Evolutionary conservation across 352 stramenopile species (phyloP).

Genomic region (Pythium brachiatum): DNA sequence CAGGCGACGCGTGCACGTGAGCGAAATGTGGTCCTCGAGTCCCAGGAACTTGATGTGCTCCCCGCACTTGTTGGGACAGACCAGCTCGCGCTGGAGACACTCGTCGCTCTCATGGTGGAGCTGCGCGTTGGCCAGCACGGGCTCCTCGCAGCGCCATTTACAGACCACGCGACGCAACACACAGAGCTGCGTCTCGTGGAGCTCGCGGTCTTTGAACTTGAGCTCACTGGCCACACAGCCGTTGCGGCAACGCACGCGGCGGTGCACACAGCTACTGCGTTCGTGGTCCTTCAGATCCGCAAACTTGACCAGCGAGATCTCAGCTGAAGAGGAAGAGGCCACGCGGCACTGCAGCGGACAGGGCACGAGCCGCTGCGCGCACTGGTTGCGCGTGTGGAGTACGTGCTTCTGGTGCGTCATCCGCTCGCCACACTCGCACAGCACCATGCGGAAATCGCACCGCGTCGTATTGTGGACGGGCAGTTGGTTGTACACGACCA

Average conservation of each 20-base stretch:
- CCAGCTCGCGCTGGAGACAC: constrained; percentile 43
- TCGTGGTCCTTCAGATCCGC: constrained; percentile 49
- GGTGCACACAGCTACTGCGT: constrained; percentile 39
- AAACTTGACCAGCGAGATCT: constrained; percentile 24
- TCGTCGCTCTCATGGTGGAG: constrained; percentile 48
- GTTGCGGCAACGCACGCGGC: constrained; percentile 66
- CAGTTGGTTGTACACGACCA: constrained; percentile 26
- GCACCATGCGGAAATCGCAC: constrained; percentile 44
- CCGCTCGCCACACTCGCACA: constrained; percentile 55
- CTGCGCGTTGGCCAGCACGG: constrained; percentile 41
- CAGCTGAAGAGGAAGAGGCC: neutral
- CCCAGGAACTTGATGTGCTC: constrained; percentile 31
- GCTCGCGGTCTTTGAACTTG: constrained; percentile 35
- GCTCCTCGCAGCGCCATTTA: constrained; percentile 57
- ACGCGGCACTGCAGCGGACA: constrained; percentile 48
- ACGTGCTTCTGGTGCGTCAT: constrained; percentile 56
- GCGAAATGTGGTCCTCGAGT: constrained; percentile 39
- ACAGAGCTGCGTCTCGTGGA: constrained; percentile 48
- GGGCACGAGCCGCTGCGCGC: constrained; percentile 42
- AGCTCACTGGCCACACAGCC: constrained; percentile 48
- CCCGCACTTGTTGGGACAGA: constrained; percentile 58
- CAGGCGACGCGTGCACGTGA: constrained; percentile 35
- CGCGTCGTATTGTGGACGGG: constrained; percentile 33
- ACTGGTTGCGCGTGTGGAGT: constrained; percentile 38
- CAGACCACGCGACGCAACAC: constrained; percentile 50